phyloP scores from a whole-genome alignment of 164 flowering plant genomes.

The Annona squamosa region DNA sequence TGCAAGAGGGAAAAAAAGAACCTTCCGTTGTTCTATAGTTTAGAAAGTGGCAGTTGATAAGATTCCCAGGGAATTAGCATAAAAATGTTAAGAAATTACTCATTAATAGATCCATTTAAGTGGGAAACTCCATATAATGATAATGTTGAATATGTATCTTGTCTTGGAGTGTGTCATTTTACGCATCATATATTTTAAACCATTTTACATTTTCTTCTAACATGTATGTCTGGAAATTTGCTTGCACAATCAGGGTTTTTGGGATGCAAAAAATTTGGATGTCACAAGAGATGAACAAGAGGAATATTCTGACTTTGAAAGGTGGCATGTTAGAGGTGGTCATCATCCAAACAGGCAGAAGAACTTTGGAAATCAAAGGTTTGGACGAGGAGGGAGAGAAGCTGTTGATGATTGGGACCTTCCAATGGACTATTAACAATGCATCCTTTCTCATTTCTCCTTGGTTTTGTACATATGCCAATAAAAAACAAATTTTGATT shows the following conservation, averaged over 20 bases:
- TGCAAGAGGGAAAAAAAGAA: too few relatives aligned
- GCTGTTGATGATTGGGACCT: slow-evolving; percentile 54
- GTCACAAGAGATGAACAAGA: slow-evolving; percentile 18
- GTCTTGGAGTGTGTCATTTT: too few relatives aligned
- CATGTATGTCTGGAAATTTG: background rate
- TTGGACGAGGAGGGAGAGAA: slow-evolving; percentile 16
- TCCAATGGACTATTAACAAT: slow-evolving; percentile 58
- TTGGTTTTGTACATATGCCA: background rate
- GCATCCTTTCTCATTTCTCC: background rate
- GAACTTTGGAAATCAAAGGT: slow-evolving; percentile 11
- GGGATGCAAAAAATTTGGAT: slow-evolving; percentile 30
- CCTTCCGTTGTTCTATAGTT: too few relatives aligned
- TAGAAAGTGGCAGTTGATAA: too few relatives aligned
- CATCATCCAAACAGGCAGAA: slow-evolving; percentile 8
- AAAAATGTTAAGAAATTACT: too few relatives aligned
- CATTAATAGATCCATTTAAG: too few relatives aligned
- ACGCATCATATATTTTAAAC: background rate
- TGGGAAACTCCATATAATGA: too few relatives aligned
- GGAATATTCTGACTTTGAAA: slow-evolving; percentile 26
- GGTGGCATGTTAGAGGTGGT: slow-evolving; percentile 8
- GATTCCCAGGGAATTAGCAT: too few relatives aligned
- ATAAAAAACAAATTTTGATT: background rate
- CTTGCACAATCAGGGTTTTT: slow-evolving; percentile 40
- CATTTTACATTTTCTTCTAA: background rate
- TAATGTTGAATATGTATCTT: too few relatives aligned